Evolutionary conservation across 1,284 basidiomycete species (phyloP).

Genomic region (Phylloporus sp.): DNA sequence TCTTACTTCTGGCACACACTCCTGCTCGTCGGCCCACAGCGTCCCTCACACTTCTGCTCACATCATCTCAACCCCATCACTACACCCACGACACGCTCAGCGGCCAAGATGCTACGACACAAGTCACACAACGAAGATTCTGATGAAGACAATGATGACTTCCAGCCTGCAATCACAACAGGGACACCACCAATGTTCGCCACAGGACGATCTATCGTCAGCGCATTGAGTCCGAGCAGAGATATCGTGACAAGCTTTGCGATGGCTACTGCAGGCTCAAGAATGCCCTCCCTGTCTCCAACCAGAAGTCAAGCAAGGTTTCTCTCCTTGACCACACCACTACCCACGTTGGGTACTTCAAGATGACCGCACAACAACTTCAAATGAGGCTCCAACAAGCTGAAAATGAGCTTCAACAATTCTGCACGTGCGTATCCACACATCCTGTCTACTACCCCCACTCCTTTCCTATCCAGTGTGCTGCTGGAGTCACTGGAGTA

Average conservation of each 20-base stretch:
- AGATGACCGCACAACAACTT: slow-evolving; percentile 75
- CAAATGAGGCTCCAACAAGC: slow-evolving; percentile 77
- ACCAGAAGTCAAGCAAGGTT: slow-evolving; percentile 76
- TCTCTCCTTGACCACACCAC: slow-evolving; percentile 76
- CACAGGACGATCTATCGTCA: slow-evolving; percentile 86
- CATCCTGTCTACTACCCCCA: neutral
- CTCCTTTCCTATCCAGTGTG: slow-evolving; percentile 48
- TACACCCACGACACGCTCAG: slow-evolving; percentile 54
- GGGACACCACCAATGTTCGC: slow-evolving; percentile 61
- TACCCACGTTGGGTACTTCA: slow-evolving; percentile 81
- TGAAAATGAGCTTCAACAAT: slow-evolving; percentile 77
- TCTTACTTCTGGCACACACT: slow-evolving; percentile 66
- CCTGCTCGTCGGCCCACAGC: slow-evolving; percentile 58
- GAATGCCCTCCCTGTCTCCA: slow-evolving; percentile 82
- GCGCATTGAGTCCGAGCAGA: slow-evolving; percentile 87
- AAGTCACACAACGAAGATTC: slow-evolving; percentile 69
- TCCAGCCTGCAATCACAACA: slow-evolving; percentile 57
- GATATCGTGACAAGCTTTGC: slow-evolving; percentile 85
- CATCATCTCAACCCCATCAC: slow-evolving; percentile 79
- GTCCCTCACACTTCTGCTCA: slow-evolving; percentile 65
- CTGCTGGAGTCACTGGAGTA: slow-evolving; percentile 61
- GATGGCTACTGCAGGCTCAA: slow-evolving; percentile 88
- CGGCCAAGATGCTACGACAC: slow-evolving; percentile 59
- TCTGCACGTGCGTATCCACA: slow-evolving; percentile 36
- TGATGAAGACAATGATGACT: slow-evolving; percentile 69